Conservation (phyloP, 2,329 filamentous ascomycete species). For the Pseudocercospora vitis region DNA sequence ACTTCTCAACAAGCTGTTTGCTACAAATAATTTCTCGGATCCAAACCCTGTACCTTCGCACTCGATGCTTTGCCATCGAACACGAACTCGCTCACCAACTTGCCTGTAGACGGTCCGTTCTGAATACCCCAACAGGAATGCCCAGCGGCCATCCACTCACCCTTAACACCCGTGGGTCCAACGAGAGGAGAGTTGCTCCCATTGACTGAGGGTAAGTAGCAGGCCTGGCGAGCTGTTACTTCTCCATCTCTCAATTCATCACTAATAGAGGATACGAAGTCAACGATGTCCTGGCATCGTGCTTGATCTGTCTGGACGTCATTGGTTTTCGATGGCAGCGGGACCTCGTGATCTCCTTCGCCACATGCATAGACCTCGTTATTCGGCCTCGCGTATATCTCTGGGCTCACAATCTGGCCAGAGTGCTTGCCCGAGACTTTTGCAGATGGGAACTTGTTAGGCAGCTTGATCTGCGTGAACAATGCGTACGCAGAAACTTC, state of each 20-base stretch:
- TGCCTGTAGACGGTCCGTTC: constrained; percentile 78
- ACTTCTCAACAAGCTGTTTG: not conserved
- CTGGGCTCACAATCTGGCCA: constrained; percentile 71
- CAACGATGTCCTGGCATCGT: constrained; percentile 80
- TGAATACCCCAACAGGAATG: constrained; percentile 99
- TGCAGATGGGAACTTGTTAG: constrained; percentile 58
- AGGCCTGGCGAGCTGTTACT: constrained; percentile 78
- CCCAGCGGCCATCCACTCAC: constrained; percentile 78
- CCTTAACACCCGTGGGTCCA: constrained; percentile 70
- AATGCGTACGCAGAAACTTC: constrained; percentile 72
- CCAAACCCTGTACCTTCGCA: constrained; percentile 44
- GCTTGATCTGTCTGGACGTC: constrained; percentile 72
- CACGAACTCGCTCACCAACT: constrained; percentile 48
- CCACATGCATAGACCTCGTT: constrained; percentile 92
- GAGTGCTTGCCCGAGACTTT: constrained; percentile 41
- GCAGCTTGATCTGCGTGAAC: constrained; percentile 83
- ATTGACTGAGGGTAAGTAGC: constrained; percentile 80
- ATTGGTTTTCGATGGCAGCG: constrained; percentile 73
- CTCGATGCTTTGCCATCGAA: constrained; percentile 47
- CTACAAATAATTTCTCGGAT: constrained; percentile 38
- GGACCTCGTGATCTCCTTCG: constrained; percentile 74
- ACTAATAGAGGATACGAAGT: constrained; percentile 67
- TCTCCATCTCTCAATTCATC: constrained; percentile 48
- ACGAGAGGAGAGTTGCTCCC: constrained; percentile 67
- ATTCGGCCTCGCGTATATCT: constrained; percentile 89